phyloP scores from a whole-genome alignment of 1,284 basidiomycete species.

The Ceratobasidium sp. region DNA sequence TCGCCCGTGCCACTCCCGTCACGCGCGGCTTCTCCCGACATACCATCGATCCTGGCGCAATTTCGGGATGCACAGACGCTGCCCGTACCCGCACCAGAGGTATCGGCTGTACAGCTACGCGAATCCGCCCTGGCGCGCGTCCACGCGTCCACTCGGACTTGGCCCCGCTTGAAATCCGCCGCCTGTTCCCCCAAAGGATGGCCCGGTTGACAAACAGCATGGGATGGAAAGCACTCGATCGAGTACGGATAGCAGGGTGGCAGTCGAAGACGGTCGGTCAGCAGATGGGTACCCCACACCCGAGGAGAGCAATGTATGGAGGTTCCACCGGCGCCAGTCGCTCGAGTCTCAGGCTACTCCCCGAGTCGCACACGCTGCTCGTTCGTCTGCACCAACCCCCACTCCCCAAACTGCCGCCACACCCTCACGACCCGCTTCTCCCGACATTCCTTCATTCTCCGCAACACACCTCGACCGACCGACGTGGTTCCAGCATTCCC shows the following conservation, averaged over 20 bases:
- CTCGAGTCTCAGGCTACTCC: conserved; percentile 25
- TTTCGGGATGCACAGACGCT: not conserved
- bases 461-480: conserved; percentile 26
- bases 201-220: not conserved
- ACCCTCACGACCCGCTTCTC: conserved; percentile 7
- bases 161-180: not conserved
- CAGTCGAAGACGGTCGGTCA: not conserved
- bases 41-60: conserved; percentile 11
- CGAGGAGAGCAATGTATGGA: conserved; percentile 12
- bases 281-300: not conserved
- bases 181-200: not conserved
- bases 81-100: not conserved
- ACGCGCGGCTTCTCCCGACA: conserved; percentile 2
- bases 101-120: conserved; percentile 1
- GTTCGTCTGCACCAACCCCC: not conserved
- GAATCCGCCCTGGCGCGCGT: conserved; percentile 3
- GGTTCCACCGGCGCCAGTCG: not conserved
- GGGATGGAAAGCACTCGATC: not conserved
- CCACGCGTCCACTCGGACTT: conserved; percentile 19
- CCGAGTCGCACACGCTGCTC: not conserved
- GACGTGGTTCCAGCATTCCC: not conserved
- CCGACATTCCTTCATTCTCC: conserved; percentile 22
- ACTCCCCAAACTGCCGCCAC: not conserved
- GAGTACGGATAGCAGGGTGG: conserved; percentile 18
- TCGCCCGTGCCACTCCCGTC: not conserved